Percentiles rank a stretch among this genome's conserved stretches.
Conservation (phyloP, 1,139 yeast species). For the Sugiyamaella paludigena region DNA sequence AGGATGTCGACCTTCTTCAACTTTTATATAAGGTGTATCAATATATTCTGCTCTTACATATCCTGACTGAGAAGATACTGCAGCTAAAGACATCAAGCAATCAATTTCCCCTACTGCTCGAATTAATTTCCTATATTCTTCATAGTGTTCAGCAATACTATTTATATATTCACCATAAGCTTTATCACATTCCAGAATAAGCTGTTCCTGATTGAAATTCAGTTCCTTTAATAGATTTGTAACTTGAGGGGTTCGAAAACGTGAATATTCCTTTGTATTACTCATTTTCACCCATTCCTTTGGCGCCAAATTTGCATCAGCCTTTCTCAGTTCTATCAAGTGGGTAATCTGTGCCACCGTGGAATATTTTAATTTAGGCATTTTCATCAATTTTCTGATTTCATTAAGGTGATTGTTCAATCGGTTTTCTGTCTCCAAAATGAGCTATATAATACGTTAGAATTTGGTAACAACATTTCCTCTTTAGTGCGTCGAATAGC, state of each 20-base stretch:
- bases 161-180: slow-evolving; percentile 54
- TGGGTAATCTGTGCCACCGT: slow-evolving; percentile 56
- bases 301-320: slow-evolving; percentile 59
- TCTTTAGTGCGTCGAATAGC: too few species aligned
- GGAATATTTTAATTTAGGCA: slow-evolving; percentile 58
- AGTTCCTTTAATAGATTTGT: slow-evolving; percentile 51
- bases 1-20: slow-evolving; percentile 72
- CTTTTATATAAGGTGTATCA: slow-evolving; percentile 45
- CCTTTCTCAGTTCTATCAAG: slow-evolving; percentile 68
- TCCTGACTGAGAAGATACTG: slow-evolving; percentile 51
- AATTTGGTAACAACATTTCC: not conserved
- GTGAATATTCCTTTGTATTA: slow-evolving; percentile 65
- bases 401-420: slow-evolving; percentile 51
- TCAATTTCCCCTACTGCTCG: slow-evolving; percentile 61
- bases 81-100: slow-evolving; percentile 69
- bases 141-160: slow-evolving; percentile 48
- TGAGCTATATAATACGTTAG: slow-evolving; percentile 7
- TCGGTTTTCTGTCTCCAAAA: slow-evolving; percentile 37
- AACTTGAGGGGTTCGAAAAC: slow-evolving; percentile 68
- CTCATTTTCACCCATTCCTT: slow-evolving; percentile 71
- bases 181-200: slow-evolving; percentile 53
- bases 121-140: slow-evolving; percentile 50
- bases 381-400: slow-evolving; percentile 48
- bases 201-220: slow-evolving; percentile 61
- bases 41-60: slow-evolving; percentile 59